A percentile compares a stretch with the other conserved stretches of the same genome.
Conservation (phyloP, 768 basidiomycete species). For the Mycena floridula region DNA sequence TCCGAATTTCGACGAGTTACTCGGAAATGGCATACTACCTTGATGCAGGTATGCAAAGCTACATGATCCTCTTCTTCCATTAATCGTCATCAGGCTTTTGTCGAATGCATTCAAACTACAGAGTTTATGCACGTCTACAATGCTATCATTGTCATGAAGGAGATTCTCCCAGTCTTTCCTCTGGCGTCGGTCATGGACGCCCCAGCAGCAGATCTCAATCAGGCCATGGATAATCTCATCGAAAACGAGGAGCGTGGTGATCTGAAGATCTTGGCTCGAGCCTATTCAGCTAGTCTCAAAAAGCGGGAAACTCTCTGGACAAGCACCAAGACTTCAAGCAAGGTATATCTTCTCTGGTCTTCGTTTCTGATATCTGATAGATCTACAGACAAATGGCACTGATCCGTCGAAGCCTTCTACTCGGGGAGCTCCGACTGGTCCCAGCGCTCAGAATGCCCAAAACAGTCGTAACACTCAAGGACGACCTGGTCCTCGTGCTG, state of each 20-base stretch:
- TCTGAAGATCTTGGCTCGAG: constrained; percentile 71
- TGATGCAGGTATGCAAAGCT: neutral
- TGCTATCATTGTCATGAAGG: constrained; percentile 88
- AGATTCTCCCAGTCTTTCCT: constrained; percentile 87
- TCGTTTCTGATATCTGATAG: neutral
- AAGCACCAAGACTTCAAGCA: constrained; percentile 1
- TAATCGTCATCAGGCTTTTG: constrained; percentile 50
- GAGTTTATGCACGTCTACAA: constrained; percentile 99
- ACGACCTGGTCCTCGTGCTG: constrained; percentile 57
- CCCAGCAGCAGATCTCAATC: constrained; percentile 49
- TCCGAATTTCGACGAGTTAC: constrained; percentile 60
- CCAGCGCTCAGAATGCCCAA: constrained; percentile 23
- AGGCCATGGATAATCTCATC: constrained; percentile 58
- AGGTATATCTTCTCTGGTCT: constrained; percentile 1
- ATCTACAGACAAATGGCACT: constrained; percentile 20
- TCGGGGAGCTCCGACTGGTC: constrained; percentile 35
- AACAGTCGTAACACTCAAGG: constrained; percentile 26
- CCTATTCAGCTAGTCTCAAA: constrained; percentile 71
- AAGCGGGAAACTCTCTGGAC: constrained; percentile 49
- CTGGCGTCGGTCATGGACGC: constrained; percentile 48
- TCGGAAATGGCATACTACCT: constrained; percentile 80
- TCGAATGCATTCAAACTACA: constrained; percentile 74
- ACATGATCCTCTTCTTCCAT: constrained; percentile 12
- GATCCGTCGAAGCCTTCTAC: constrained; percentile 25
- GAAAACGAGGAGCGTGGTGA: constrained; percentile 80